Evolutionary conservation across 768 basidiomycete genomes (phyloP).

Genomic region (Tricholoma sp.): DNA sequence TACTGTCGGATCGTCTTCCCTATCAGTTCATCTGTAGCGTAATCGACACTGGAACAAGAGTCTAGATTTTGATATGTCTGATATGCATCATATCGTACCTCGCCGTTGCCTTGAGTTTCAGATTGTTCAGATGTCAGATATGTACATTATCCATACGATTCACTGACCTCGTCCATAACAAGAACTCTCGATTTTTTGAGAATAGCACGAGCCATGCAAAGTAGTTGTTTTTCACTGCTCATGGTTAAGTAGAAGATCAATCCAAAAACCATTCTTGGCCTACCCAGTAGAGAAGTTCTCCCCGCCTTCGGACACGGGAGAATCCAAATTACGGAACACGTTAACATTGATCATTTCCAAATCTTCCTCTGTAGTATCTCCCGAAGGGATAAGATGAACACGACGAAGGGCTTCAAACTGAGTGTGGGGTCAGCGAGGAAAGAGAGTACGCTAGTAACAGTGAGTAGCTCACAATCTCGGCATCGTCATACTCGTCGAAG

Average conservation of each 20-base stretch:
- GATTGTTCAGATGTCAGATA: conserved; percentile 3
- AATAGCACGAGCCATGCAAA: conserved; percentile 85
- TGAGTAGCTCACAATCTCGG: conserved; percentile 57
- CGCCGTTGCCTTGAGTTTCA: conserved; percentile 52
- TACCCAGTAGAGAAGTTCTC: conserved; percentile 89
- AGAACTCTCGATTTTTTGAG: conserved; percentile 68
- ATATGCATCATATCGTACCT: conserved; percentile 31
- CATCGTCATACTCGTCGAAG: conserved; percentile 81
- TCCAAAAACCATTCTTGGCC: conserved; percentile 8
- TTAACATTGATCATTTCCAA: conserved; percentile 58
- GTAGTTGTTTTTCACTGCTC: conserved; percentile 65
- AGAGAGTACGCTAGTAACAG: not conserved
- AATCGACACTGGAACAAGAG: conserved; percentile 54
- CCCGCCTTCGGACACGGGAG: conserved; percentile 73
- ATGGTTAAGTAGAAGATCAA: not conserved
- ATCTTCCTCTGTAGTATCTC: conserved; percentile 41
- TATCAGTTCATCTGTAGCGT: conserved; percentile 86
- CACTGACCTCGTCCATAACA: conserved; percentile 72
- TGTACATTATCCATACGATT: not conserved
- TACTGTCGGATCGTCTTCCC: conserved; percentile 77
- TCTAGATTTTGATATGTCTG: not conserved
- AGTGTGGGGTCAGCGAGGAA: not conserved
- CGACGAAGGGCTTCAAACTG: conserved; percentile 83
- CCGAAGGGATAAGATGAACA: conserved; percentile 71
- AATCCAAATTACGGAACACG: conserved; percentile 73